Evolutionary conservation across 805 yeast genomes (phyloP).

Genomic region (Cyberlindnera euphorbiae): DNA sequence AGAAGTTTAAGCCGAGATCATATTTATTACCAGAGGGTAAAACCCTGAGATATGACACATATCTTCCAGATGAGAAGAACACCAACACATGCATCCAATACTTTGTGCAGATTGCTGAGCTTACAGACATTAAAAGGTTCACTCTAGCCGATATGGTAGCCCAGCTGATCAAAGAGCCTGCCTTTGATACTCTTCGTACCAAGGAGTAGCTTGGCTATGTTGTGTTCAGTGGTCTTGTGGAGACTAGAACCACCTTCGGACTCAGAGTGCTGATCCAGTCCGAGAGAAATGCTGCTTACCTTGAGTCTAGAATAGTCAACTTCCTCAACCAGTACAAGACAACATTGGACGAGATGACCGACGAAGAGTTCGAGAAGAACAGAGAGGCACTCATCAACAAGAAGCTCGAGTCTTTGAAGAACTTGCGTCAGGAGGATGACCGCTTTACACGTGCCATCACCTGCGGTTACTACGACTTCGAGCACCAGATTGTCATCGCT

Average conservation of each 20-base stretch:
- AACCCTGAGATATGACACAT: constrained; percentile 42
- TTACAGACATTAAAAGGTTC: constrained; percentile 38
- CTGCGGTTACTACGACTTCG: constrained; percentile 76
- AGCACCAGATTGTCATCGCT: constrained; percentile 52
- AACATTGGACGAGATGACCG: constrained; percentile 46
- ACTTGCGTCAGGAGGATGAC: constrained; percentile 68
- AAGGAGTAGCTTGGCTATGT: constrained; percentile 94
- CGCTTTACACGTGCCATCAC: constrained; percentile 64
- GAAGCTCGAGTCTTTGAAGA: constrained; percentile 68
- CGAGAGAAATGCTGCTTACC: constrained; percentile 67
- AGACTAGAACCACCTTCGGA: constrained; percentile 68
- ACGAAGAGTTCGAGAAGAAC: constrained; percentile 63
- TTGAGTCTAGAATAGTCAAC: constrained; percentile 70
- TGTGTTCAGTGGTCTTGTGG: constrained; percentile 72
- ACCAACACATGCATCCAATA: constrained; percentile 83
- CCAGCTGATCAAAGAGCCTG: constrained; percentile 78
- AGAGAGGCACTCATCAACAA: constrained; percentile 62
- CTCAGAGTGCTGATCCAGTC: constrained; percentile 77
- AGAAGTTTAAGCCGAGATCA: constrained; percentile 39
- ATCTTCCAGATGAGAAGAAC: constrained; percentile 60
- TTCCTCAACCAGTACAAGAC: constrained; percentile 49
- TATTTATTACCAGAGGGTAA: constrained; percentile 36
- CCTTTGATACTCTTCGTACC: constrained; percentile 85
- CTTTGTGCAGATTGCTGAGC: constrained; percentile 60
- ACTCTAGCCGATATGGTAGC: constrained; percentile 60